phyloP scores from a whole-genome alignment of 768 basidiomycete genomes.

The Tulasnella calospora region DNA sequence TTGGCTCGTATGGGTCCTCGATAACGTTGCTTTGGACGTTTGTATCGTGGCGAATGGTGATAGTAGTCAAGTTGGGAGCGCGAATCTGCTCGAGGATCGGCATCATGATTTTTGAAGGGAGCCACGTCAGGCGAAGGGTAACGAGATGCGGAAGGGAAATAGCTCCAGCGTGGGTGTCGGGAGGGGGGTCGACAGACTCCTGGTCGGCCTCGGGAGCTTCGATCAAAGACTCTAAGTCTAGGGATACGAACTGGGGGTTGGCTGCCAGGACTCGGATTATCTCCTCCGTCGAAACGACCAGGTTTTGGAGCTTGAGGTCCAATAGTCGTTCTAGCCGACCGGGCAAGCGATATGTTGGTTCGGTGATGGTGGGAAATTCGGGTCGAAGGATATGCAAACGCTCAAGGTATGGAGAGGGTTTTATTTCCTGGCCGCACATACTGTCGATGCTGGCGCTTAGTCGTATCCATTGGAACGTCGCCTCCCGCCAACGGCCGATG shows the following conservation, averaged over 20 bases:
- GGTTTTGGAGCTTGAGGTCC: neutral
- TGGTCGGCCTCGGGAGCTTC: neutral
- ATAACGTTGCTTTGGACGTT: neutral
- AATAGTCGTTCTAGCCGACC: neutral
- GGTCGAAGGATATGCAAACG: neutral
- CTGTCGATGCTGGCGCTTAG: neutral
- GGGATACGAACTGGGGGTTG: neutral
- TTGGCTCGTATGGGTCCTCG: neutral
- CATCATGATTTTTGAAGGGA: neutral
- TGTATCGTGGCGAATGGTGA: neutral
- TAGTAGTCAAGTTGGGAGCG: neutral
- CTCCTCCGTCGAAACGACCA: neutral
- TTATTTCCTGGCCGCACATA: neutral
- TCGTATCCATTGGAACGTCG: neutral
- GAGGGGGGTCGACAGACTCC: neutral
- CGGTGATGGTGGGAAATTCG: neutral
- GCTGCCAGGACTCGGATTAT: neutral
- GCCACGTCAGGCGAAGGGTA: neutral
- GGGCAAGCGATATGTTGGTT: neutral
- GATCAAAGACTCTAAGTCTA: neutral
- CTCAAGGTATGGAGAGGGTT: neutral
- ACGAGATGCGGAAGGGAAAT: neutral
- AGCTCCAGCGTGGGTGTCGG: neutral
- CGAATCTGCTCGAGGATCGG: neutral
- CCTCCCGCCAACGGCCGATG: neutral